Conservation (phyloP, 768 basidiomycete genomes). For the Pisolithus marmoratus region DNA sequence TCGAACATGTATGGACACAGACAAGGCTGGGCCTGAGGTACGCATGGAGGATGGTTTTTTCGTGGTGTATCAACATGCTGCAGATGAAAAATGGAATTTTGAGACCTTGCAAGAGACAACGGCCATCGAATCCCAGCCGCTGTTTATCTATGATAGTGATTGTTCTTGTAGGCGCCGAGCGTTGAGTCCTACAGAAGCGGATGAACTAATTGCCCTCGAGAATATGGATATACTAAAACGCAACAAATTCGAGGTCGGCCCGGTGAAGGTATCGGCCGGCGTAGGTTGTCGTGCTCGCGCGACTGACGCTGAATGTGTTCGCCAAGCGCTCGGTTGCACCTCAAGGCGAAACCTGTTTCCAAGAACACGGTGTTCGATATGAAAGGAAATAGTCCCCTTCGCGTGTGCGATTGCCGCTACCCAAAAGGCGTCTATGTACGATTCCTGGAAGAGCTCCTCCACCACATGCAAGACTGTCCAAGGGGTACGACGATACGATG, state of each 20-base stretch:
- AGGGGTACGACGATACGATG: constrained; percentile 83
- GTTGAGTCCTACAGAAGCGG: constrained; percentile 82
- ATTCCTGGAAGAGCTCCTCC: constrained; percentile 93
- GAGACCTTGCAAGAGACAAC: constrained; percentile 91
- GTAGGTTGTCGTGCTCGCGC: constrained; percentile 1
- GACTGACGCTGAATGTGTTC: constrained; percentile 14
- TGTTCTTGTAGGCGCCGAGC: constrained; percentile 52
- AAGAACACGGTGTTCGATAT: constrained; percentile 87
- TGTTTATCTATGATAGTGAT: constrained; percentile 37
- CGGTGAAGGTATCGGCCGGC: constrained; percentile 36
- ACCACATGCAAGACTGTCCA: constrained; percentile 75
- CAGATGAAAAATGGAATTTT: constrained; percentile 98
- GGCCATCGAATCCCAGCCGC: constrained; percentile 76
- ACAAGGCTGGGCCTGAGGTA: not conserved
- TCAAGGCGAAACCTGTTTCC: constrained; percentile 81
- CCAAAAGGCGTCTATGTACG: not conserved
- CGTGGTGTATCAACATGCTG: constrained; percentile 95
- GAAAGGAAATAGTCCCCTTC: constrained; percentile 53
- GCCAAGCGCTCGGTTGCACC: constrained; percentile 39
- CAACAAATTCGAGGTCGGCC: constrained; percentile 86
- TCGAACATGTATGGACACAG: constrained; percentile 43
- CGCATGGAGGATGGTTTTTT: constrained; percentile 76
- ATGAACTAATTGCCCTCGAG: constrained; percentile 83
- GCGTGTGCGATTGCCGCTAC: constrained; percentile 3
- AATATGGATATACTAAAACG: constrained; percentile 75